Base-by-base conservation (phyloP, 345 rosid species). In the Lumnitzera littorea region DNA sequence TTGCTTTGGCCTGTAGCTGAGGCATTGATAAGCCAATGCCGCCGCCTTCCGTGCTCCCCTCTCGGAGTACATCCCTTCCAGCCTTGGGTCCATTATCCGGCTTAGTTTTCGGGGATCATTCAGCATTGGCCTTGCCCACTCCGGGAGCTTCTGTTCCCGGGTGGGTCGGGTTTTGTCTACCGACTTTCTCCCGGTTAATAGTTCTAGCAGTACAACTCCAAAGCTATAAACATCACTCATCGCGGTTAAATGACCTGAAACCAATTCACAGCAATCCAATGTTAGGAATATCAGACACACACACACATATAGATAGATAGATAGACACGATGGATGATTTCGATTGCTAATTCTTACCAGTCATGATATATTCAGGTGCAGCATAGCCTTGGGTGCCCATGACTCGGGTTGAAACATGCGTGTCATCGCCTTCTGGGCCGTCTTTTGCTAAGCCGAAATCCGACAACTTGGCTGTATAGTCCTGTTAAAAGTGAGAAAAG, bases 311-410 rank as follows among this genome's bases (percentile, higher is more conserved):
- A 20, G 20, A 20, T 20, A 20, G 27, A 48, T 24, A 47, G 15
- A 2, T 23, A 46, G 11, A 17, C 15, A 48, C 2, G 12, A 13
- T 11, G 53, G 17, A 47, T 10, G 24, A 47, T 64, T 55, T 12
- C 11, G 29, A 54, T 50, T 29, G 12, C 2, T 46, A 53, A 0
- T 2, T 48, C 57, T 48, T 75, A 77, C 97, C 97, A 11, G 98
- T 91, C 98, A 91, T 86, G 65, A 91, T 71, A 67, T 91, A 91
- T 63, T 91, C 98, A 4, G 98, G 98, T 53, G 98, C 98, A 3
- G 95, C 96, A 16, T 91, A 91, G 75, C 98, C 98, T 52, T 91
- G 91, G 2, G 98, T 91, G 15, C 98, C 98, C 98, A 91, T 86
- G 1, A 91, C 96, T 27, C 96, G 68, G 1, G 98, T 91, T 50